These are phyloP conservation scores for Ophiostoma angusticollis DNA, from an alignment of 2,329 filamentous ascomycete genomes.

Conservation along the genomic window DNA sequence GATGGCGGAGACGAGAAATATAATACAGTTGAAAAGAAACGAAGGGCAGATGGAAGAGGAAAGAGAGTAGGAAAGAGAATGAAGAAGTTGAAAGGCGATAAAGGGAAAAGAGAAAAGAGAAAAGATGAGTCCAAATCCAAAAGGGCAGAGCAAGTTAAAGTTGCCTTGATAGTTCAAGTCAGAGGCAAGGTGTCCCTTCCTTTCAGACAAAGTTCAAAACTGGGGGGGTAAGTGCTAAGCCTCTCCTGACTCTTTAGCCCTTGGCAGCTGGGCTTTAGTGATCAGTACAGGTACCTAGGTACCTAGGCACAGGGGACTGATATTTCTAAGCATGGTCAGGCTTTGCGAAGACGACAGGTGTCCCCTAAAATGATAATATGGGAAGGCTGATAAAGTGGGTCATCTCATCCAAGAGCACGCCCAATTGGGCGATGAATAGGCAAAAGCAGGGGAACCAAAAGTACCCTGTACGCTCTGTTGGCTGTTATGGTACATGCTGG, in stretches of 20 bases:
- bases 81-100: background rate
- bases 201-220: no score
- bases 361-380: constrained; percentile 7
- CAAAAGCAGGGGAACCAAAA: background rate
- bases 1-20: no score
- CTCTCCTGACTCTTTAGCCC: background rate
- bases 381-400: constrained; percentile 11
- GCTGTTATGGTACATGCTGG: no score
- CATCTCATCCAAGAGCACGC: constrained; percentile 1
- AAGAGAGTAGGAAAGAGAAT: background rate
- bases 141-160: background rate
- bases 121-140: background rate
- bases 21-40: background rate
- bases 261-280: no score
- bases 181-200: constrained; percentile 11
- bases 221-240: constrained; percentile 1
- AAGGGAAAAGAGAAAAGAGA: background rate
- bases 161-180: no score
- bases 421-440: background rate
- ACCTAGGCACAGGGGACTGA: no score
- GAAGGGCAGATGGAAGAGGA: background rate
- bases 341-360: constrained; percentile 13
- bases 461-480: background rate
- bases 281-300: no score
- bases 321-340: constrained; percentile 9